Conservation (phyloP, 768 basidiomycete species). For the Agrocybe praecox region DNA sequence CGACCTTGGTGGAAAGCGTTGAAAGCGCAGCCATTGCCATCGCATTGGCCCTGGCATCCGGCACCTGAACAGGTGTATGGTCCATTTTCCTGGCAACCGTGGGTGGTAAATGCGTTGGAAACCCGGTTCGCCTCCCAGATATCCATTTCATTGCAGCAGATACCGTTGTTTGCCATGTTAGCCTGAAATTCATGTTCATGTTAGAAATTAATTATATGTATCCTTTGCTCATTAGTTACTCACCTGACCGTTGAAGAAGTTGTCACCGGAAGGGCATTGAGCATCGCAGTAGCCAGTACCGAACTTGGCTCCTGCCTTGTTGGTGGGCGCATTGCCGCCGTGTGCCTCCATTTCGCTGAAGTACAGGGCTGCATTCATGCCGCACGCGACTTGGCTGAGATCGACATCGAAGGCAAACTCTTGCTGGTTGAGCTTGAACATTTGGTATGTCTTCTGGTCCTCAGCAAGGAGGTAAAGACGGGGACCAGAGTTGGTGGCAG, state of each 20-base stretch:
- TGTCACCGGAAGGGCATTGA: constrained; percentile 63
- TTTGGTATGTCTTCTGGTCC: constrained; percentile 41
- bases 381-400: constrained; percentile 57
- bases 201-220: neutral
- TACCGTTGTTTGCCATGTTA: constrained; percentile 47
- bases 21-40: constrained; percentile 59
- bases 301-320: constrained; percentile 58
- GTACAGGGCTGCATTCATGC: constrained; percentile 65
- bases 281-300: constrained; percentile 71
- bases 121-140: constrained; percentile 57
- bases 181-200: constrained; percentile 31
- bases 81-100: constrained; percentile 41
- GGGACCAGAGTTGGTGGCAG: constrained; percentile 36
- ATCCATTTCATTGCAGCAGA: constrained; percentile 61
- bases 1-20: constrained; percentile 56
- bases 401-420: constrained; percentile 67
- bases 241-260: constrained; percentile 63
- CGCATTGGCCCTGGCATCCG: constrained; percentile 43
- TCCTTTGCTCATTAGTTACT: constrained; percentile 9
- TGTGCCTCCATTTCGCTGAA: constrained; percentile 63
- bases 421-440: constrained; percentile 55
- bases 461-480: constrained; percentile 50
- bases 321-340: constrained; percentile 50
- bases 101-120: constrained; percentile 53
- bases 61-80: constrained; percentile 43